Conservation (phyloP, 2,329 filamentous ascomycete species). For the Lojkania enalia region DNA sequence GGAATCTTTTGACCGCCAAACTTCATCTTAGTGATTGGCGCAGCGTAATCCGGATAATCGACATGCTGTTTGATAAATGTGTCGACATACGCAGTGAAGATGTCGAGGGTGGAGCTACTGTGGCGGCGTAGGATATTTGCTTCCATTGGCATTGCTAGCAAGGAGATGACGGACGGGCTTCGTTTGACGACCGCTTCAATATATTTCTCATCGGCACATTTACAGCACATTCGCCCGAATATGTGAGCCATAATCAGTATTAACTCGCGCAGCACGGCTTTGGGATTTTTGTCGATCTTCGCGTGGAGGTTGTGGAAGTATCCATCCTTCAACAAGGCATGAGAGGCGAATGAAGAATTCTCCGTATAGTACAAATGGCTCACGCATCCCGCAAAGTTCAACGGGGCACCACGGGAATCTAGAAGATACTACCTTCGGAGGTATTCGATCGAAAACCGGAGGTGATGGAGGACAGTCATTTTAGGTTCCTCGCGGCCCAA, state of each 20-base stretch:
- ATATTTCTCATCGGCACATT: constrained; percentile 53
- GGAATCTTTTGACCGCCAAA: constrained; percentile 43
- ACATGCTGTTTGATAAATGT: constrained; percentile 71
- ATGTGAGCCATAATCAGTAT: constrained; percentile 72
- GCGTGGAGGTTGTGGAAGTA: constrained; percentile 70
- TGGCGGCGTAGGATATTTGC: constrained; percentile 64
- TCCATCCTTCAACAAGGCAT: constrained; percentile 70
- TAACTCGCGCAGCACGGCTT: constrained; percentile 59
- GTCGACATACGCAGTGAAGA: constrained; percentile 70
- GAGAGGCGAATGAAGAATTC: constrained; percentile 75
- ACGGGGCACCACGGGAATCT: constrained; percentile 61
- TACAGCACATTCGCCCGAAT: constrained; percentile 64
- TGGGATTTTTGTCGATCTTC: constrained; percentile 55
- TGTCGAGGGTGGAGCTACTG: constrained; percentile 66
- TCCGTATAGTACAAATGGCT: constrained; percentile 77
- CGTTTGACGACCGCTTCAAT: constrained; percentile 55
- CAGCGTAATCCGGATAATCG: constrained; percentile 53
- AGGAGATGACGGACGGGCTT: constrained; percentile 66
- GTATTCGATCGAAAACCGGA: constrained; percentile 82
- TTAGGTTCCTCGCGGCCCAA: constrained; percentile 70
- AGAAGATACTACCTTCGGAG: constrained; percentile 70
- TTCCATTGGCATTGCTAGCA: constrained; percentile 63
- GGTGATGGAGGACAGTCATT: constrained; percentile 72
- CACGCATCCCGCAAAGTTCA: constrained; percentile 73
- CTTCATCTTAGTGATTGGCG: constrained; percentile 63